phyloP scores from a whole-genome alignment of 192 early-diverging fungal species.

The Rhizophagus sp. region DNA sequence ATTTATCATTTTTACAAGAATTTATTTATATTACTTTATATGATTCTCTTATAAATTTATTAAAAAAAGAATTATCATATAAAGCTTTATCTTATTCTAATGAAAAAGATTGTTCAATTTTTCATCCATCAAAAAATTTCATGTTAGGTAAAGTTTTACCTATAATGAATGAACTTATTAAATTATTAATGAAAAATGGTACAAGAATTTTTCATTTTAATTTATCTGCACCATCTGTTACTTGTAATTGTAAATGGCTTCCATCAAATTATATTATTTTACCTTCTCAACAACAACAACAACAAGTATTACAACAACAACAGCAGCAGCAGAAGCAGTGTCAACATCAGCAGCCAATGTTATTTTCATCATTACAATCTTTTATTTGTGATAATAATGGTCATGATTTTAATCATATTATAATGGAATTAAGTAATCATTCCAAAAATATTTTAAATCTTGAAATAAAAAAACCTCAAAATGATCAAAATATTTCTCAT shows the following conservation, averaged over 20 bases:
- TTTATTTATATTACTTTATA: background rate
- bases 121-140: background rate
- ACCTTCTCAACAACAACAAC: background rate
- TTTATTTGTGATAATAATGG: conserved; percentile 1
- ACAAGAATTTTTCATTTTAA: background rate
- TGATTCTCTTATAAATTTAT: background rate
- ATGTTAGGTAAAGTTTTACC: background rate
- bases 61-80: background rate
- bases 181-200: background rate
- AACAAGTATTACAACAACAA: too few species aligned
- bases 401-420: background rate
- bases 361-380: background rate
- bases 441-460: background rate
- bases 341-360: background rate
- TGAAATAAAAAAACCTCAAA: background rate
- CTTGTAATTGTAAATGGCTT: background rate
- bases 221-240: background rate
- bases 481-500: background rate
- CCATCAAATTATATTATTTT: background rate
- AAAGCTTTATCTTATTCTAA: background rate
- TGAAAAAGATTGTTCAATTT: background rate
- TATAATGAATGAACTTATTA: background rate
- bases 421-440: background rate
- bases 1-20: background rate
- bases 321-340: too few species aligned